These are phyloP conservation scores for Magnusiomyces ingens DNA, from an alignment of 1,139 yeast genomes.

Conservation along the genomic window DNA sequence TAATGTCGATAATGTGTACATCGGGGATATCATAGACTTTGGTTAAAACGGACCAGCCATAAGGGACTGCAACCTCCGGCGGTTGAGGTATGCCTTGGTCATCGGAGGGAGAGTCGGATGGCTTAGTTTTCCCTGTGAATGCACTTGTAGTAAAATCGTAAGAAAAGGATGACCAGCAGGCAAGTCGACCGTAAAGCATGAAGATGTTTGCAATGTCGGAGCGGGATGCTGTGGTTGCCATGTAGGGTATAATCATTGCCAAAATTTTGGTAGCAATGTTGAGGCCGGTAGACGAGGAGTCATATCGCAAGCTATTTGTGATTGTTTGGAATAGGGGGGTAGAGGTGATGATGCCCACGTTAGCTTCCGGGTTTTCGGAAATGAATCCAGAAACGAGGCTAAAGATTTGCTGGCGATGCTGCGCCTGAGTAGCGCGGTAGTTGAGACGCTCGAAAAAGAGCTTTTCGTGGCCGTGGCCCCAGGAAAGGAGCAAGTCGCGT, in stretches of 20 bases:
- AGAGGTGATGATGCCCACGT: slow-evolving; percentile 6
- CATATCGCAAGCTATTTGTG: slow-evolving; percentile 40
- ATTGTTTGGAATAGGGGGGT: slow-evolving; percentile 22
- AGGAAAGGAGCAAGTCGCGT: slow-evolving; percentile 36
- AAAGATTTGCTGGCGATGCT: slow-evolving; percentile 8
- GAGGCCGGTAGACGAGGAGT: slow-evolving; percentile 40
- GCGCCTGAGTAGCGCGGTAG: slow-evolving; percentile 7
- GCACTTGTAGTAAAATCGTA: slow-evolving; percentile 8
- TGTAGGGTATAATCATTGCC: slow-evolving; percentile 51
- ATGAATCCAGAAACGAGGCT: slow-evolving; percentile 10
- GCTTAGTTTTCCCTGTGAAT: neutral
- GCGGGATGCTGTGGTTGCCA: slow-evolving; percentile 28
- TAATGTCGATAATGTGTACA: slow-evolving; percentile 22
- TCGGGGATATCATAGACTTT: slow-evolving; percentile 22
- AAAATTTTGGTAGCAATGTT: slow-evolving; percentile 41
- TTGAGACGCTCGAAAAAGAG: slow-evolving; percentile 10
- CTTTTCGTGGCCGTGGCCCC: slow-evolving; percentile 4
- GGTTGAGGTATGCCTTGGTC: neutral
- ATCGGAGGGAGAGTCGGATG: neutral
- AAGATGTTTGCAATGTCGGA: slow-evolving; percentile 40
- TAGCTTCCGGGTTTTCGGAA: slow-evolving; percentile 3
- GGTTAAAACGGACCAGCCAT: slow-evolving; percentile 32
- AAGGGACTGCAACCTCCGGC: neutral
- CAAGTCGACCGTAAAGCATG: slow-evolving; percentile 42
- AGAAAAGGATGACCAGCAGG: slow-evolving; percentile 33